Base-by-base conservation (phyloP, 495 filamentous ascomycete genomes). In the Penicillium argentinense region DNA sequence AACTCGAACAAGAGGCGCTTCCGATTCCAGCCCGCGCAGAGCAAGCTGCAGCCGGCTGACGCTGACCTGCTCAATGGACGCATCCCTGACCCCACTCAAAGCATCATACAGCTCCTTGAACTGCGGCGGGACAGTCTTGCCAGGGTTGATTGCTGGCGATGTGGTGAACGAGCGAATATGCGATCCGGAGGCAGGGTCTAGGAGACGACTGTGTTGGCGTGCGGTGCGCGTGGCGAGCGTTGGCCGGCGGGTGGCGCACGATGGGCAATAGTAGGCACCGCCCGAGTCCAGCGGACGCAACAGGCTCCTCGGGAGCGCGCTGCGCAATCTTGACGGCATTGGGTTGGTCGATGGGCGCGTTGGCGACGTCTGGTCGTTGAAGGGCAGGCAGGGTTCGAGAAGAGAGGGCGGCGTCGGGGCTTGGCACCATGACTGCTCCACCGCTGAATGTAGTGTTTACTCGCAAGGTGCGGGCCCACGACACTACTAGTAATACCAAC, bases 41-140 rank as follows among this genome's bases (percentile, higher is more conserved):
- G 90, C 92, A 53, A 97, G 76, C 57, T 89, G 84, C 41, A 97
- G 61, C 53, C 89, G 81, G 45, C 86, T 86, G 16, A 86, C 72
- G 65, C 88, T 87, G 46, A 91, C 77, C 62, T 84, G 81, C 49
- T 77, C 77, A 27, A 79, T 69, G 18, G 84, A 80, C 29, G 79
- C 66, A 46, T 77, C 75, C 51, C 87, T 75, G 17, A 96, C 69
- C 17, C 75, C 72, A 7, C 69, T 65, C 14, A 95, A 70, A 9
- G 82, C 77, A 32, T 75, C 66, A 53, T 89, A 74, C 9, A 96
- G 75, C 42, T 77, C 71, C 36, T 64, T 62, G 40, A 73, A 63
- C 14, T 60, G 62, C 14, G 65, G 47, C 8, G 70, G 70, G 5
- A 73, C 62, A 33, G 57, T 61, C 38, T 63, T 61, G 12, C 56